phyloP scores from a whole-genome alignment of 2,329 filamentous ascomycete species.

The Lojkania enalia region DNA sequence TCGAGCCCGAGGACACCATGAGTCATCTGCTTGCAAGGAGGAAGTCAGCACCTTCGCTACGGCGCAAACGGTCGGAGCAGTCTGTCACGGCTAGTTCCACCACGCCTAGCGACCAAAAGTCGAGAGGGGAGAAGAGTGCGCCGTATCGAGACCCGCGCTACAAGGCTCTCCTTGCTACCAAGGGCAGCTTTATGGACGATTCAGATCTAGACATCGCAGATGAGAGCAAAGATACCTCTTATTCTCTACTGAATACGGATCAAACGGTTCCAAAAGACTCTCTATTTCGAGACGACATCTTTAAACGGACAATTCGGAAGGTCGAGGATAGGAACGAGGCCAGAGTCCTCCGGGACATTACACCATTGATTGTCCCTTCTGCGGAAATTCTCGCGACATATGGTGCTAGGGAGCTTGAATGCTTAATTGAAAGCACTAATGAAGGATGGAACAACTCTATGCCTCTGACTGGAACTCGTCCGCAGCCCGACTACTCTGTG shows the following conservation, averaged over 20 bases:
- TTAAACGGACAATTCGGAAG: conserved; percentile 15
- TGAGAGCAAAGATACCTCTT: background rate
- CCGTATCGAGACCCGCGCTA: conserved; percentile 40
- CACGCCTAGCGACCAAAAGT: conserved; percentile 18
- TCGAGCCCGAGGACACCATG: conserved; percentile 16
- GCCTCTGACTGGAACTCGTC: conserved; percentile 33
- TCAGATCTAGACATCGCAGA: background rate
- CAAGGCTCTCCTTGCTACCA: conserved; percentile 40
- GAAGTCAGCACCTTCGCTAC: conserved; percentile 17
- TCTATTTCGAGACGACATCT: conserved; percentile 12
- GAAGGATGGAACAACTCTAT: conserved; percentile 49
- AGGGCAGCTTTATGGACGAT: conserved; percentile 47
- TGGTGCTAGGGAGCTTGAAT: conserved; percentile 31
- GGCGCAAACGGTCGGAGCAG: conserved; percentile 12
- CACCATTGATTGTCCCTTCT: conserved; percentile 34
- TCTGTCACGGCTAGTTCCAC: conserved; percentile 6
- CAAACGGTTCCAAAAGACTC: background rate
- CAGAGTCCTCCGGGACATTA: conserved; percentile 20
- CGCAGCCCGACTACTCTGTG: conserved; percentile 23
- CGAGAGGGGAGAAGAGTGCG: conserved; percentile 27
- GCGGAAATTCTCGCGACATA: conserved; percentile 39
- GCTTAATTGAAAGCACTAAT: conserved; percentile 48
- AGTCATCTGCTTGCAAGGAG: conserved; percentile 19
- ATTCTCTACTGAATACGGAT: background rate
- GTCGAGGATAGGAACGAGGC: conserved; percentile 22